phyloP scores from a whole-genome alignment of 2,329 filamentous ascomycete species.

The Fusarium redolens region DNA sequence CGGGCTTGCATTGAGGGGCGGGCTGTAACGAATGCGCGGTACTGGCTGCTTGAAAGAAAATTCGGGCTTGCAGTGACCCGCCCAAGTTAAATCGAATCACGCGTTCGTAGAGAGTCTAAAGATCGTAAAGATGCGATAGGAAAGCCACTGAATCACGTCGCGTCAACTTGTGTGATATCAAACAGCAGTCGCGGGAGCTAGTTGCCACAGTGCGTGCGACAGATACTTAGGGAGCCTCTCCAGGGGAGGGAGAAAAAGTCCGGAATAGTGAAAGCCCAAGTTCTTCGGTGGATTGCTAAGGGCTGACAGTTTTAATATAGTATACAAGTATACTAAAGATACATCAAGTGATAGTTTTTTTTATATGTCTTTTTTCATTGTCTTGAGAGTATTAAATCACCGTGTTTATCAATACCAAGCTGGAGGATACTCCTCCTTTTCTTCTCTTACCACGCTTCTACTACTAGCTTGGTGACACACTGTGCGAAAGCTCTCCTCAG shows the following conservation, averaged over 20 bases:
- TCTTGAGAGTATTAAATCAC: neutral
- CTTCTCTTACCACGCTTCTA: neutral
- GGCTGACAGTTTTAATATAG: neutral
- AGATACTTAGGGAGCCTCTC: neutral
- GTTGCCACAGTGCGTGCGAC: slow-evolving; percentile 47
- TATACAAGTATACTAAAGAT: neutral
- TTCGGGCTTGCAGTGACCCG: neutral
- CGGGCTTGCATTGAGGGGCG: slow-evolving; percentile 33
- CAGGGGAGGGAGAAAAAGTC: neutral
- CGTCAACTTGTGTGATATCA: slow-evolving; percentile 40
- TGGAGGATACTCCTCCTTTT: neutral
- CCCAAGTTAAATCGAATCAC: neutral
- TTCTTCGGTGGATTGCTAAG: neutral
- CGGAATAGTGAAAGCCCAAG: neutral
- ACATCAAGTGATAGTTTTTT: neutral
- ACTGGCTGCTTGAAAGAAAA: slow-evolving; percentile 1
- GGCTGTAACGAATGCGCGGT: slow-evolving; percentile 3
- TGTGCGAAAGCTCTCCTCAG: neutral
- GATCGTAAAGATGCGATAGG: slow-evolving; percentile 20
- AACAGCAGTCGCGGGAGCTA: slow-evolving; percentile 43
- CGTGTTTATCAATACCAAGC: neutral
- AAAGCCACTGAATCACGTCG: slow-evolving; percentile 34
- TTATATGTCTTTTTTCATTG: neutral
- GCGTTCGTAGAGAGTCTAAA: slow-evolving; percentile 18
- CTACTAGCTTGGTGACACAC: slow-evolving; percentile 4